A percentile compares a stretch with the other conserved stretches of the same genome.
phyloP scores from a whole-genome alignment of 306 rosid species.

The Astragalus membranaceus region DNA sequence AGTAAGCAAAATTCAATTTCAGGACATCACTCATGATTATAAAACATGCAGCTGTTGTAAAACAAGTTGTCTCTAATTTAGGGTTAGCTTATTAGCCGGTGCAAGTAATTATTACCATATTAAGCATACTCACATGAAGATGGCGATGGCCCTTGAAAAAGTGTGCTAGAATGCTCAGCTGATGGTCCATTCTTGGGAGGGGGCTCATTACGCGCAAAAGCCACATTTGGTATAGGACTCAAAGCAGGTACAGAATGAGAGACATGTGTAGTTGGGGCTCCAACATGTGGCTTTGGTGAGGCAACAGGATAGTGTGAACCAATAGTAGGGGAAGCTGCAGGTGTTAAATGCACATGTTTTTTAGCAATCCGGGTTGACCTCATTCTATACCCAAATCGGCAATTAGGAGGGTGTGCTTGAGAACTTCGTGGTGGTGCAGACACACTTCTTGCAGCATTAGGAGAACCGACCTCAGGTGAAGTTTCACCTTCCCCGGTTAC shows the following conservation, averaged over 20 bases:
- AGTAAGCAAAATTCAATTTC: not conserved
- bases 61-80: not conserved
- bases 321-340: constrained; percentile 41
- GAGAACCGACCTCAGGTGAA: constrained; percentile 38
- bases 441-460: constrained; percentile 32
- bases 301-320: constrained; percentile 34
- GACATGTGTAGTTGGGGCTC: constrained; percentile 31
- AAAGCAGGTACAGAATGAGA: constrained; percentile 43
- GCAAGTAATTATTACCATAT: not conserved
- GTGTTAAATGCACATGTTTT: constrained; percentile 35
- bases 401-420: constrained; percentile 51
- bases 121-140: constrained; percentile 49
- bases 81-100: not conserved
- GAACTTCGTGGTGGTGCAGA: constrained; percentile 35
- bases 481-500: constrained; percentile 21
- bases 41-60: not conserved
- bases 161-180: constrained; percentile 26
- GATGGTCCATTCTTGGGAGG: constrained; percentile 44
- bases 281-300: constrained; percentile 32
- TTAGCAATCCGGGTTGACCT: constrained; percentile 29
- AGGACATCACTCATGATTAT: not conserved
- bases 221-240: constrained; percentile 64
- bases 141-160: constrained; percentile 32
- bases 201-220: constrained; percentile 49
- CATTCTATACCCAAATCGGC: constrained; percentile 29